These are phyloP conservation scores for Syncephalastrum racemosum DNA, from an alignment of 371 early-diverging fungal genomes.

Conservation along the genomic window DNA sequence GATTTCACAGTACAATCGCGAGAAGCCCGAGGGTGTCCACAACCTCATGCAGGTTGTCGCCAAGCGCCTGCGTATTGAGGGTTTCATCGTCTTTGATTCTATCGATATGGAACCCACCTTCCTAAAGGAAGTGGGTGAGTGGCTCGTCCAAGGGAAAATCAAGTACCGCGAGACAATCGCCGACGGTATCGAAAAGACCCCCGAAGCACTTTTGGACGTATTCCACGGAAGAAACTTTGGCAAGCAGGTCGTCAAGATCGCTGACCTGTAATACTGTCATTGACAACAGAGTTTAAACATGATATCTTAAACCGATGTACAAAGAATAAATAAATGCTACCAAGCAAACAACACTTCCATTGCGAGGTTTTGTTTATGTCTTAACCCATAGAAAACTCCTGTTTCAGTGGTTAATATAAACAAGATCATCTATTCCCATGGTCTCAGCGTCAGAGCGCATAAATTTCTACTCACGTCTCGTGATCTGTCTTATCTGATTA, in stretches of 20 bases:
- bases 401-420: too few species aligned
- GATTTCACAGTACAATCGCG: conserved; percentile 70
- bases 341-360: too few species aligned
- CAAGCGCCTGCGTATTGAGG: conserved; percentile 61
- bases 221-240: conserved; percentile 84
- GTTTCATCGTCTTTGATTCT: conserved; percentile 55
- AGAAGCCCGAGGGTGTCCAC: conserved; percentile 29
- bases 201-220: conserved; percentile 72
- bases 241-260: conserved; percentile 79
- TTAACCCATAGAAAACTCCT: too few species aligned
- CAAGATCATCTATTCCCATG: too few species aligned
- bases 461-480: too few species aligned
- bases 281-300: too few species aligned
- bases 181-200: conserved; percentile 83
- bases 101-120: conserved; percentile 53
- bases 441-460: too few species aligned
- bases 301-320: too few species aligned
- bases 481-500: too few species aligned
- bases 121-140: conserved; percentile 56
- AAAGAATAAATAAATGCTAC: neutral
- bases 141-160: conserved; percentile 70
- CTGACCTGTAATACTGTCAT: conserved; percentile 40
- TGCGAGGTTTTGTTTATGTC: too few species aligned
- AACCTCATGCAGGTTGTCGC: conserved; percentile 37
- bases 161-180: conserved; percentile 63